Conservation (phyloP, 129 eudicot species). For the Ambrosia artemisiifolia region DNA sequence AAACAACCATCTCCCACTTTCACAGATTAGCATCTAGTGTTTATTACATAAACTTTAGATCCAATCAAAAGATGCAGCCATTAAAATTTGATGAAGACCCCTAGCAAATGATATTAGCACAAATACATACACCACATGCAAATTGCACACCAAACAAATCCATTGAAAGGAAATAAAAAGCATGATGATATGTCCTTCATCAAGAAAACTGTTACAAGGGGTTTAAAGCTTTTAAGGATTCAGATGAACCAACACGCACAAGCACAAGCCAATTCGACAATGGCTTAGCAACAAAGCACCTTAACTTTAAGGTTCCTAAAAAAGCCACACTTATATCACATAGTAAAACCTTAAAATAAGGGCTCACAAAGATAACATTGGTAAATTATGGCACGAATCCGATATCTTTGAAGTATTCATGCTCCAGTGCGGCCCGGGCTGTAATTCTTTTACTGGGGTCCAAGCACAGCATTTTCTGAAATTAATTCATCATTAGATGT, state of each 20-base stretch:
- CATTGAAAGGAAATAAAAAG: constrained; percentile 22
- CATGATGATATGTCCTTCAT: constrained; percentile 38
- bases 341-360: constrained; percentile 26
- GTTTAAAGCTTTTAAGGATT: constrained; percentile 17
- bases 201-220: constrained; percentile 35
- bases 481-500: constrained; percentile 4
- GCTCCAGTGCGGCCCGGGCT: constrained; percentile 82
- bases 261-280: constrained; percentile 31
- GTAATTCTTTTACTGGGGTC: constrained; percentile 90
- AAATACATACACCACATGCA: constrained; percentile 16
- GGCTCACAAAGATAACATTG: constrained; percentile 35
- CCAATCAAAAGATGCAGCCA: too few species aligned
- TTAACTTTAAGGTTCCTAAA: constrained; percentile 22
- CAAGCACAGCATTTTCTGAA: constrained; percentile 89
- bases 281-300: constrained; percentile 45
- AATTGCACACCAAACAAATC: constrained; percentile 35
- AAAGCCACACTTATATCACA: constrained; percentile 54
- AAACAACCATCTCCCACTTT: too few species aligned
- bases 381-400: constrained; percentile 58
- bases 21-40: too few species aligned
- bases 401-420: constrained; percentile 87
- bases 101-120: too few species aligned
- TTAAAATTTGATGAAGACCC: too few species aligned
- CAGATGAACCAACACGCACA: constrained; percentile 16
- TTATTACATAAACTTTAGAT: too few species aligned